phyloP scores from a whole-genome alignment of 768 basidiomycete genomes.

The Zangia roseola region DNA sequence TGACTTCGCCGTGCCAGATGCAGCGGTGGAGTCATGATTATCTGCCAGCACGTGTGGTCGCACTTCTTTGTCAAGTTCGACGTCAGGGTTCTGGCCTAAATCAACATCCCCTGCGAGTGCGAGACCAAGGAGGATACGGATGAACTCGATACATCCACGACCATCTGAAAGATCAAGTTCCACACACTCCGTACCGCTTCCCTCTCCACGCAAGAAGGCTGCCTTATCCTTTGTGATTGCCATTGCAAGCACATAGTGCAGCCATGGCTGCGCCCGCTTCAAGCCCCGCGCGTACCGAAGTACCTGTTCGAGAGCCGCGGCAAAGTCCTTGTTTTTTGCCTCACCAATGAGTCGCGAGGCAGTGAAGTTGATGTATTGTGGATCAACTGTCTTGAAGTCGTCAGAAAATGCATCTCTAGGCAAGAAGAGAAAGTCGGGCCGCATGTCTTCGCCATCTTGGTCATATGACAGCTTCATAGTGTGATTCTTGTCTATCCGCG shows the following conservation, averaged over 20 bases:
- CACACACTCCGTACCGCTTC: slow-evolving; percentile 1
- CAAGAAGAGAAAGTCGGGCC: slow-evolving; percentile 5
- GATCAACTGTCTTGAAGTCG: not conserved
- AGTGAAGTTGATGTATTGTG: no score
- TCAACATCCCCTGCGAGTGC: not conserved
- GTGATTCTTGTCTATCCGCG: not conserved
- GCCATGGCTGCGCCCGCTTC: slow-evolving; percentile 7
- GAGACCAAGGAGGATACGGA: slow-evolving; percentile 2
- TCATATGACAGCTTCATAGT: slow-evolving; percentile 35
- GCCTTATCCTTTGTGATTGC: not conserved
- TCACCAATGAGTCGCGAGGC: no score
- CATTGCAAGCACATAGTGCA: slow-evolving; percentile 1
- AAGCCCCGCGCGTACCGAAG: no score
- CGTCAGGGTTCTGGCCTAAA: slow-evolving; percentile 7
- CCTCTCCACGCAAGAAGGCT: slow-evolving; percentile 4
- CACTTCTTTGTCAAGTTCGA: not conserved
- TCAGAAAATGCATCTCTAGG: not conserved
- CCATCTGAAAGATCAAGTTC: not conserved
- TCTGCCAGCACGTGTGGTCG: not conserved
- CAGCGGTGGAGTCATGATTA: not conserved
- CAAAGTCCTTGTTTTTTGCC: no score
- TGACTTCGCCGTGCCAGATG: no score
- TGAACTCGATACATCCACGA: slow-evolving; percentile 2
- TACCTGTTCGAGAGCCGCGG: no score
- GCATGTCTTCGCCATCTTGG: slow-evolving; percentile 6